phyloP scores from a whole-genome alignment of 2,329 filamentous ascomycete species.

The Fusarium camptoceras region DNA sequence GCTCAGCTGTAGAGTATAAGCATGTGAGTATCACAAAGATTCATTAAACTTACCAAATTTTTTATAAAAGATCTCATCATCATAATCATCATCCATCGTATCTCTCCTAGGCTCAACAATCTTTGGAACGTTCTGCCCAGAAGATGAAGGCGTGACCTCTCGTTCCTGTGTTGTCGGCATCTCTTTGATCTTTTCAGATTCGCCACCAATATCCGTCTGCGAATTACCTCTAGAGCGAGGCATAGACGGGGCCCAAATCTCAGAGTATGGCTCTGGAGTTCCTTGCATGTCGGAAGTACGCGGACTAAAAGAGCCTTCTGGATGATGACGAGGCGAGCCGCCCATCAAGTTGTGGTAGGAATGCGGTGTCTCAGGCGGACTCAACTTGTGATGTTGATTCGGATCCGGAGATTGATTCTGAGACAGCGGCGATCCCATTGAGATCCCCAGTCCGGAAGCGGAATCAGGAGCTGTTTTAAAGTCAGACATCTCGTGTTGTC shows the following conservation, averaged over 20 bases:
- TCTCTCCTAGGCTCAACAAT: constrained; percentile 32
- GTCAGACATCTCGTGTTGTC: constrained; percentile 37
- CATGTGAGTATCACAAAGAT: neutral
- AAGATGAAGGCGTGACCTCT: constrained; percentile 1
- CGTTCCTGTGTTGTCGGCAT: constrained; percentile 13
- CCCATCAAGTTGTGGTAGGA: constrained; percentile 38
- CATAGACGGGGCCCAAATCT: constrained; percentile 43
- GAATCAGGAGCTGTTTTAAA: constrained; percentile 19
- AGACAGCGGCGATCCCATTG: constrained; percentile 13
- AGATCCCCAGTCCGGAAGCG: constrained; percentile 38
- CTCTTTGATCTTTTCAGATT: constrained; percentile 3
- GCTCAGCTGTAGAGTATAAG: constrained; percentile 38
- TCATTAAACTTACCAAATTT: constrained; percentile 46
- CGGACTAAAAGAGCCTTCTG: constrained; percentile 28
- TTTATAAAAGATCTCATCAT: constrained; percentile 49
- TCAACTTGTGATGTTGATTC: constrained; percentile 14
- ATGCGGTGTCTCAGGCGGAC: constrained; percentile 40
- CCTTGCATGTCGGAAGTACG: constrained; percentile 8
- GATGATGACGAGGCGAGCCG: constrained; percentile 9
- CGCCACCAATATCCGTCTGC: neutral
- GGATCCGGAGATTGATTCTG: constrained; percentile 23
- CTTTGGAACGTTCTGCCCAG: constrained; percentile 12
- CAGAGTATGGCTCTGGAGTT: constrained; percentile 32
- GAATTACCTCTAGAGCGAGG: constrained; percentile 21
- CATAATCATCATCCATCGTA: constrained; percentile 40